Conservation (phyloP, 257 asterid genomes). For the Schizonepeta tenuifolia region DNA sequence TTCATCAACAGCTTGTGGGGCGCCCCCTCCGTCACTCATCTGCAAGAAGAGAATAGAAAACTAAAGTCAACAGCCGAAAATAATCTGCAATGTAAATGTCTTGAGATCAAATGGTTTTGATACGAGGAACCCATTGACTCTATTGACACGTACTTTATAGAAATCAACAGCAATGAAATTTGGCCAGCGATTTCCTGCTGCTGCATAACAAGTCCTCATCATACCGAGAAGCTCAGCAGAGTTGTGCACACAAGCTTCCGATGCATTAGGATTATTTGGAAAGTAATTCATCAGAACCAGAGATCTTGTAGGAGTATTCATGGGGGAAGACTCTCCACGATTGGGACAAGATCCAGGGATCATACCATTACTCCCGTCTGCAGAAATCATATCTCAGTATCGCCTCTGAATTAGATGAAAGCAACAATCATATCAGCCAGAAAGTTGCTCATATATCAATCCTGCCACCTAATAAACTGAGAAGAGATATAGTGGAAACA, state of each 20-base stretch:
- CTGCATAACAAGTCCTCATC: constrained; percentile 67
- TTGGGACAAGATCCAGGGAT: constrained; percentile 58
- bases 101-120: neutral
- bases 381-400: constrained; percentile 25
- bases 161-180: constrained; percentile 91
- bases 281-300: constrained; percentile 79
- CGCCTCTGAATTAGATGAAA: neutral
- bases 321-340: constrained; percentile 74
- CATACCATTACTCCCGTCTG: constrained; percentile 91
- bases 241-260: constrained; percentile 75
- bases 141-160: constrained; percentile 52
- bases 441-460: constrained; percentile 13
- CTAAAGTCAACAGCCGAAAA: neutral
- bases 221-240: constrained; percentile 57
- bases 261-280: constrained; percentile 61
- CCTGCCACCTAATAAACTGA: too few species aligned
- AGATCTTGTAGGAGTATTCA: constrained; percentile 64
- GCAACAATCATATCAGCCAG: constrained; percentile 64
- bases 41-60: constrained; percentile 37
- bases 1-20: constrained; percentile 83
- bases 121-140: neutral
- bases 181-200: constrained; percentile 83
- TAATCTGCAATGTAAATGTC: neutral
- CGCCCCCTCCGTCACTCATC: constrained; percentile 94
- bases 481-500: constrained; percentile 1